Base-by-base conservation (phyloP, 176 grass and related monocot genomes). In the Miscanthus lutarioriparius region DNA sequence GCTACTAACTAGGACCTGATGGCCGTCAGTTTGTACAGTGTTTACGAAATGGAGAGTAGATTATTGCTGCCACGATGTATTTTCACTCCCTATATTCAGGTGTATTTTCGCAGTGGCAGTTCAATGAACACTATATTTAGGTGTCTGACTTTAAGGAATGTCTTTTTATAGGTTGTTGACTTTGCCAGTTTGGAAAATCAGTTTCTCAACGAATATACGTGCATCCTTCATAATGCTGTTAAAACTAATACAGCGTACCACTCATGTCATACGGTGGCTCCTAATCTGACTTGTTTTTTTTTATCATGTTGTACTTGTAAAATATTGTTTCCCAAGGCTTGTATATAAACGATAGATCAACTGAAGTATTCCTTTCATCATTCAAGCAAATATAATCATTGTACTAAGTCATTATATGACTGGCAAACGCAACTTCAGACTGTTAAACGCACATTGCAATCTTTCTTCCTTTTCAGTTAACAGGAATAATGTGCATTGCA, bases 11-110 rank as follows among this genome's bases (percentile, higher is more conserved):
- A 56, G 53, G 78, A 65, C 43, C 13, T 85, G 83, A 41, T 78
- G 64, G 54, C 73, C 44, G 66, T 64, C 54, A 79, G 30, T 69
- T 69, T 82, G 82, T 69, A 85, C 66, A 79, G 78, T 64, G 37
- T 47, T 73, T 59, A 15, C 16, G 15, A 64, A 64, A 64, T 30
- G 27, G 39, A 28, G 40, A 79, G 78, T 82, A 72, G 19, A 77
- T 32, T 80, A 49, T 73, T 74, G 67, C 58, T 76, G 73, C 36
- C 74, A 30, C 22, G 3, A 25, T 79, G 7, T 49, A 83, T 25
- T 78, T 37, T 73, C 71, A 20, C 20, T 66, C 32, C 3, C 22
- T 59, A n/a, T 67, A 86, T 19, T 64, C 83, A 8, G 39, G 64
- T 56, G 6, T 56, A n/a, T 56, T 22, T 54, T 54, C 20, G 0